A percentile compares a stretch with the other conserved stretches of the same genome.
Evolutionary conservation across 2,329 filamentous ascomycete species (phyloP).

Genomic region (Neospermospora avenae): DNA sequence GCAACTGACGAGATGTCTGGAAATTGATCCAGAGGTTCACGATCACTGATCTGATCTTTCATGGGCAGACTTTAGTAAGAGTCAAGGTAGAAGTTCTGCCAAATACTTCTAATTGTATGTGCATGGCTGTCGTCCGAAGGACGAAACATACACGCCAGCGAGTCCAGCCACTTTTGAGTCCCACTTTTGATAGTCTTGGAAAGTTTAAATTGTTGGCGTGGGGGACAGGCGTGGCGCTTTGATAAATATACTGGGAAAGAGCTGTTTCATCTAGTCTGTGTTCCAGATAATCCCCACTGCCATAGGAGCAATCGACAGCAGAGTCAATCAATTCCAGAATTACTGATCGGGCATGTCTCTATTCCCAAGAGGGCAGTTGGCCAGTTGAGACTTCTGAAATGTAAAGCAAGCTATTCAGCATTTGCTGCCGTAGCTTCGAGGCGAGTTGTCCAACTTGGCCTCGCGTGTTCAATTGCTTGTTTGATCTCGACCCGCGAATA

Average conservation of each 20-base stretch:
- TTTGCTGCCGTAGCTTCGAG: neutral
- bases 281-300: too few relatives aligned
- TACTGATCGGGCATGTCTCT: neutral
- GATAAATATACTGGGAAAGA: neutral
- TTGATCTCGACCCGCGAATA: neutral
- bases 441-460: neutral
- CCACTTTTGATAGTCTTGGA: neutral
- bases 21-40: neutral
- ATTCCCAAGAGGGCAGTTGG: neutral
- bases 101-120: neutral
- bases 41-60: neutral
- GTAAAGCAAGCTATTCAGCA: neutral
- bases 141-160: neutral
- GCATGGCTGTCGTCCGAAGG: neutral
- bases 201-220: too few relatives aligned
- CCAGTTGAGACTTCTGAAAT: neutral
- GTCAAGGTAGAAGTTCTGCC: too few relatives aligned
- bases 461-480: constrained; percentile 4
- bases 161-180: neutral
- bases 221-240: neutral
- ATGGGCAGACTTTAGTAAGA: too few relatives aligned
- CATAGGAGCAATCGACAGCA: too few relatives aligned
- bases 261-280: too few relatives aligned
- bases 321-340: too few relatives aligned
- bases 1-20: neutral